Base-by-base conservation (phyloP, 2,329 filamentous ascomycete genomes). In the Colletotrichum tofieldiae region DNA sequence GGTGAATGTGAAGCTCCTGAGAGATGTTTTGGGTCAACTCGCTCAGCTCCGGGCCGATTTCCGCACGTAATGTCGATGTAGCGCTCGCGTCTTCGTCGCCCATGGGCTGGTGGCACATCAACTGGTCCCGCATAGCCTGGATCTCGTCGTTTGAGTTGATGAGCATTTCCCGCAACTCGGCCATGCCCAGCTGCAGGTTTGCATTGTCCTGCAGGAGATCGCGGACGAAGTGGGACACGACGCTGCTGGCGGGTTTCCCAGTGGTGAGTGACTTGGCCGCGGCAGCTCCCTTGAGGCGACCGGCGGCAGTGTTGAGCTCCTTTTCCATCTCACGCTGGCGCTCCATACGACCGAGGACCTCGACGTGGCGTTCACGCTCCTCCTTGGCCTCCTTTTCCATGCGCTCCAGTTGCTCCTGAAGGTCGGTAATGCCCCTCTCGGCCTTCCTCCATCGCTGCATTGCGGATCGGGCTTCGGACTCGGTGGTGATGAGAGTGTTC, bases 161-260 rank as follows among this genome's bases (percentile, higher is more conserved):
- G 29, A 99, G 87, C 91, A 99, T 92, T 79, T 98, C 95, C 23
- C 95, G 89, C 59, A 99, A 84, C 83, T 99, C 96, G 64, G 95
- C 90, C 72, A 98, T 97, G 20, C 95, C 95, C 74, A 96, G 88
- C 81, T 99, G 96, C 55, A 99, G 85, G 76, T 94, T 98, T 12
- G 95, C 94, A 79, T 99, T 99, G 81, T 99, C 96, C 78, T 97
- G 93, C 23, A 99, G 86, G 67, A 99, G 93, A 80, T 98, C 96
- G 76, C 95, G 94, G 67, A 99, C 96, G 77, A 99, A 98, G 79
- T 97, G 94, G 26, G 94, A 95, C n/a, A 98, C 94, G 47, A 97
- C 94, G 70, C 86, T 91, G 73, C 87, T 90, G 12, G 89, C 87
- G 67, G 84, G 85, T 75, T 89, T 89, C 39, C 89, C 87, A 4